Conservation (phyloP, 345 rosid genomes). For the Citrus medica region DNA sequence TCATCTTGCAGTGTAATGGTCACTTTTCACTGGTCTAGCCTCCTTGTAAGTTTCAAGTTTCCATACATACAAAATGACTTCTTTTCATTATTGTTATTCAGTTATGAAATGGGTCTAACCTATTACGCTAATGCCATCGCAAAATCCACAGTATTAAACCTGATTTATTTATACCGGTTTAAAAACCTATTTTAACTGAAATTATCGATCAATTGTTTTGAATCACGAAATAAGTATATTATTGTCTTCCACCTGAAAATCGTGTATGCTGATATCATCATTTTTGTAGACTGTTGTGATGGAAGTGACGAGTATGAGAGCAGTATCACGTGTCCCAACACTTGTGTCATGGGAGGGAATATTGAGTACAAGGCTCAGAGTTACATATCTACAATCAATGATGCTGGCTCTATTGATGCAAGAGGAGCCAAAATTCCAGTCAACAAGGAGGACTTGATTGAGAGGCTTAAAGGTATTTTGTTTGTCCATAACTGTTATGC, state of each 20-base stretch:
- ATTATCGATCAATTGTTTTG: not conserved
- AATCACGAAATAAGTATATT: not conserved
- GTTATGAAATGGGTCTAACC: not conserved
- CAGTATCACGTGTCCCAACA: constrained; percentile 42
- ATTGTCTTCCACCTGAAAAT: not conserved
- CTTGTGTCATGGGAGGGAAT: constrained; percentile 70
- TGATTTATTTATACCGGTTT: not conserved
- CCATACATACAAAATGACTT: not conserved
- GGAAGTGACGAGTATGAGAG: constrained; percentile 72
- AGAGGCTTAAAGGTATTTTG: constrained; percentile 37
- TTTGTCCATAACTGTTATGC: not conserved
- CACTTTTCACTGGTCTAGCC: not conserved
- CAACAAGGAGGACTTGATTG: constrained; percentile 34
- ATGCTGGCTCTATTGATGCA: constrained; percentile 15
- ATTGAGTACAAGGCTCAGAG: constrained; percentile 49
- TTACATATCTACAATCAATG: constrained; percentile 15
- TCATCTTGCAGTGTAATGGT: not conserved
- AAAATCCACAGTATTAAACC: not conserved
- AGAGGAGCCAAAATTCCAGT: constrained; percentile 25
- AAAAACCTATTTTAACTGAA: not conserved
- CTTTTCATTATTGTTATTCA: not conserved
- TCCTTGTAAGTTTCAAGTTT: not conserved
- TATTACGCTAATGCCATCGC: not conserved
- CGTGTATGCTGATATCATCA: not conserved
- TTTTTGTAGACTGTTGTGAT: constrained; percentile 60